phyloP scores from a whole-genome alignment of 768 basidiomycete species.

The Auricularia auricula-judae region DNA sequence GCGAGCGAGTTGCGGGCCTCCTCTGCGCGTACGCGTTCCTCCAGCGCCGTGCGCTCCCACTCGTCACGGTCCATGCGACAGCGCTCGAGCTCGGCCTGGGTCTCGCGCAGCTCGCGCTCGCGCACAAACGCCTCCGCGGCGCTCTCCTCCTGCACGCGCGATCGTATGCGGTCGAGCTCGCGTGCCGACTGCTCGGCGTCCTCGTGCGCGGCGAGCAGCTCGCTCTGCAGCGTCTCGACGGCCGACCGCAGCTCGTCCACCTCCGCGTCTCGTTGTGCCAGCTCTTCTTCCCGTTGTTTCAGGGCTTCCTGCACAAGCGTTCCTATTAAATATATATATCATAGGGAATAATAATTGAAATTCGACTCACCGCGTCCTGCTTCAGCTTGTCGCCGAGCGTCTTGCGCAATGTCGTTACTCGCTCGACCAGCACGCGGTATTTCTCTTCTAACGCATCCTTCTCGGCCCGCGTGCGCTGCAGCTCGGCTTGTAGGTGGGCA shows the following conservation, averaged over 20 bases:
- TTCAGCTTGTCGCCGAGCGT: slow-evolving; percentile 89
- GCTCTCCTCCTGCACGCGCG: slow-evolving; percentile 50
- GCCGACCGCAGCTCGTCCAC: slow-evolving; percentile 64
- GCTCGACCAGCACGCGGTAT: slow-evolving; percentile 76
- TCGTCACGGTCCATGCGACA: slow-evolving; percentile 74
- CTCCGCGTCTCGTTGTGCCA: slow-evolving; percentile 81
- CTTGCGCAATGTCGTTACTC: slow-evolving; percentile 86
- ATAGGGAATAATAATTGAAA: slow-evolving; percentile 9
- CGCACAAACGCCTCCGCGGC: slow-evolving; percentile 57
- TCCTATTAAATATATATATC: slow-evolving; percentile 2
- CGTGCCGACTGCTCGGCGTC: slow-evolving; percentile 61
- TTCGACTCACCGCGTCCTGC: slow-evolving; percentile 77
- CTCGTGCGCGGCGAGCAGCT: slow-evolving; percentile 63
- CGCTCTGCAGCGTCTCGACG: slow-evolving; percentile 68
- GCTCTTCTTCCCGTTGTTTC: slow-evolving; percentile 71
- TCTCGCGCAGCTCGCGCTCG: slow-evolving; percentile 74
- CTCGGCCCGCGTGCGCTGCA: slow-evolving; percentile 68
- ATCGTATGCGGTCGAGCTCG: slow-evolving; percentile 62
- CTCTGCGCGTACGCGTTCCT: slow-evolving; percentile 64
- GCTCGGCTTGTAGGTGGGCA: slow-evolving; percentile 57
- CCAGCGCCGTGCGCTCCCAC: slow-evolving; percentile 48
- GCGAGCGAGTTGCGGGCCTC: slow-evolving; percentile 51
- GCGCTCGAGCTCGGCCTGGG: slow-evolving; percentile 78
- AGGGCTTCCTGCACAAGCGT: slow-evolving; percentile 3
- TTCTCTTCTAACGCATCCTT: slow-evolving; percentile 80